Base-by-base conservation (phyloP, 2,329 filamentous ascomycete genomes). In the Nemania diffusa region DNA sequence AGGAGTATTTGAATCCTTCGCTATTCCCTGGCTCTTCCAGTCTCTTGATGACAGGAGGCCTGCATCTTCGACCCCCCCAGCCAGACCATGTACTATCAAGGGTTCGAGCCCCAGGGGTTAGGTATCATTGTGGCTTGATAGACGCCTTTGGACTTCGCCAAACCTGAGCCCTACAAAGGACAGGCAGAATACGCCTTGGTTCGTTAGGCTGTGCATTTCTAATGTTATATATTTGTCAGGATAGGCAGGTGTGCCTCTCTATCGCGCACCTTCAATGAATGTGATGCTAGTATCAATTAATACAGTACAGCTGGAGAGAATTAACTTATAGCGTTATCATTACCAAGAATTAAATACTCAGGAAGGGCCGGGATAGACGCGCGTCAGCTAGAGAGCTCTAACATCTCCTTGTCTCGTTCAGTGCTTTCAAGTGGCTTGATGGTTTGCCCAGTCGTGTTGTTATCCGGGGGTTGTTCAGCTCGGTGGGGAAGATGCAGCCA, bases 401-500 rank as follows among this genome's bases (percentile, higher is more conserved):
- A 11, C 37, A 17, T 13, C 37, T 40, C 15, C 15, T 40, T 40
- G 17, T 11, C 37, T 40, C 37, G 37, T 40, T 9, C 13, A 40
- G 32, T 3, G 32, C 32, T 20, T 34, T 11, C 17, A n/a, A 20
- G 9, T 20, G 51, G 37, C 1, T 7, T 20, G 51, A 6, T 22
- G 29, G n/a, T 8, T 34, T 20, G 11, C 51, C 27, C 7, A 15
- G 27, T 20, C 9, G 5, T 27, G 34, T n/a, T 20, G 20, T 8
- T n/a, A 29, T 20, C 13, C 51, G n/a, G 27, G 51, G 51, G 51
- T 53, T 6, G 51, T 53, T 53, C 51, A 53, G 51, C 51, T 53
- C 17, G 20, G 51, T 24, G 50, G 27, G 27, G 50, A 40, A 40
- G 37, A 40, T 40, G 37, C 37, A 34, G 32, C 8, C 32, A 34